Evolutionary conservation across 2,329 filamentous ascomycete species (phyloP).

Genomic region (Teratosphaeria pseudoeucalypti): DNA sequence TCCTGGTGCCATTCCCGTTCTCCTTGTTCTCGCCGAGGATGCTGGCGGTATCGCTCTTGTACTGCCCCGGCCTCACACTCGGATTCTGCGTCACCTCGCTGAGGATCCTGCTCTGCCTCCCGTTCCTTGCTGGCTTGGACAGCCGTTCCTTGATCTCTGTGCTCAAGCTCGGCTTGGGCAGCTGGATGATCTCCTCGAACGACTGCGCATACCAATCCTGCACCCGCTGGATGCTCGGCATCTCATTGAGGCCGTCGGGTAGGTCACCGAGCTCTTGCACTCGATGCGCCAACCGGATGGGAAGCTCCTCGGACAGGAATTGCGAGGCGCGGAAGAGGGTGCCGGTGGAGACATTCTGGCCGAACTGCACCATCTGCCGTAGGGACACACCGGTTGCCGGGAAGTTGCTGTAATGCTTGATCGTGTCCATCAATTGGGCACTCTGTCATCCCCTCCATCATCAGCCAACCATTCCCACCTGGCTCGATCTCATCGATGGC

Average conservation of each 20-base stretch:
- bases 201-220: conserved; percentile 99
- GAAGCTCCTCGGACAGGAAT: conserved; percentile 95
- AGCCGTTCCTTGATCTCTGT: conserved; percentile 69
- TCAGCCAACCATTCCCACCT: conserved; percentile 7
- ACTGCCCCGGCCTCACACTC: conserved; percentile 75
- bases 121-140: conserved; percentile 53
- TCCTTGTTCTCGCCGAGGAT: not conserved
- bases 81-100: conserved; percentile 82
- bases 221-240: conserved; percentile 92
- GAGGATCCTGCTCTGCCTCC: conserved; percentile 56
- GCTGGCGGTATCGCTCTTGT: conserved; percentile 32
- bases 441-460: conserved; percentile 1
- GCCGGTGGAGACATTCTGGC: conserved; percentile 82
- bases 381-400: conserved; percentile 92
- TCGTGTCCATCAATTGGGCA: conserved; percentile 21
- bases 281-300: conserved; percentile 89
- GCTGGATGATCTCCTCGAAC: conserved; percentile 93
- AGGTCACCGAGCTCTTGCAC: conserved; percentile 88
- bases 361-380: conserved; percentile 98
- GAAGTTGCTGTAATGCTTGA: conserved; percentile 50
- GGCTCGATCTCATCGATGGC: not conserved
- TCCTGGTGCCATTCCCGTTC: conserved; percentile 42
- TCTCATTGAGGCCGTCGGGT: conserved; percentile 91
- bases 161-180: conserved; percentile 66
- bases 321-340: conserved; percentile 96